phyloP scores from a whole-genome alignment of 75 land plant genomes.

The Sequoia sempervirens region DNA sequence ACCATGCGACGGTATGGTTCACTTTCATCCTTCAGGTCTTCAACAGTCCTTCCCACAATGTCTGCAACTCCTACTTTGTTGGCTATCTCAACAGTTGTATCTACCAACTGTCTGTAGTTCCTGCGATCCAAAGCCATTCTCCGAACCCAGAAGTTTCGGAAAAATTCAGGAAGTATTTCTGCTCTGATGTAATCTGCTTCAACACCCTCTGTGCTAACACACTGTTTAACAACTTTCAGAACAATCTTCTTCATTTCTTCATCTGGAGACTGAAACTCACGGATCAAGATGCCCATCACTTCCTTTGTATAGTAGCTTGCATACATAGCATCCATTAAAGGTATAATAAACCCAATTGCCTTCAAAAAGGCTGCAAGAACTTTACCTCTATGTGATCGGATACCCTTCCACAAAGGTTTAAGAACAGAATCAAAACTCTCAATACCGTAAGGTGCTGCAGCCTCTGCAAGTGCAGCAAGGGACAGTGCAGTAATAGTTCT shows the following conservation, averaged over 20 bases:
- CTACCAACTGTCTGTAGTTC: slow-evolving; percentile 95
- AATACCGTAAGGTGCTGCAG: slow-evolving; percentile 97
- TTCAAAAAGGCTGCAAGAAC: slow-evolving; percentile 96
- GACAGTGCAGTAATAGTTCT: slow-evolving; percentile 95
- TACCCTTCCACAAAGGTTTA: slow-evolving; percentile 99
- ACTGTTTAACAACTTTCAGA: slow-evolving; percentile 94
- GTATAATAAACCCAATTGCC: slow-evolving; percentile 97
- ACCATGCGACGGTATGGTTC: slow-evolving; percentile 98
- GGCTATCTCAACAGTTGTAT: slow-evolving; percentile 97
- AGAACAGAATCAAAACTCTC: slow-evolving; percentile 98
- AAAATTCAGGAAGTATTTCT: slow-evolving; percentile 93
- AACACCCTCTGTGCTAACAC: slow-evolving; percentile 99
- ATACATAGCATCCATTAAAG: slow-evolving; percentile 96
- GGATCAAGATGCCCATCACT: slow-evolving; percentile 85
- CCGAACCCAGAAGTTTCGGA: slow-evolving; percentile 89
- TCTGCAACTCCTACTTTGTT: slow-evolving; percentile 97
- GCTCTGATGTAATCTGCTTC: slow-evolving; percentile 83
- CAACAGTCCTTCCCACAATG: slow-evolving; percentile 94
- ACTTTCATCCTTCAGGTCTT: slow-evolving; percentile 97
- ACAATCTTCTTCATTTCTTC: slow-evolving; percentile 99
- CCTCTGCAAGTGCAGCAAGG: slow-evolving; percentile 95
- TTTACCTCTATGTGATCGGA: slow-evolving; percentile 89
- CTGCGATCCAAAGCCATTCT: slow-evolving; percentile 97
- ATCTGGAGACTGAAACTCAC: slow-evolving; percentile 98
- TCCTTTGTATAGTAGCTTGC: slow-evolving; percentile 98